A percentile compares a stretch with the other conserved stretches of the same genome.
Conservation (phyloP, 192 early-diverging fungal genomes). For the Entomortierella lignicola region DNA sequence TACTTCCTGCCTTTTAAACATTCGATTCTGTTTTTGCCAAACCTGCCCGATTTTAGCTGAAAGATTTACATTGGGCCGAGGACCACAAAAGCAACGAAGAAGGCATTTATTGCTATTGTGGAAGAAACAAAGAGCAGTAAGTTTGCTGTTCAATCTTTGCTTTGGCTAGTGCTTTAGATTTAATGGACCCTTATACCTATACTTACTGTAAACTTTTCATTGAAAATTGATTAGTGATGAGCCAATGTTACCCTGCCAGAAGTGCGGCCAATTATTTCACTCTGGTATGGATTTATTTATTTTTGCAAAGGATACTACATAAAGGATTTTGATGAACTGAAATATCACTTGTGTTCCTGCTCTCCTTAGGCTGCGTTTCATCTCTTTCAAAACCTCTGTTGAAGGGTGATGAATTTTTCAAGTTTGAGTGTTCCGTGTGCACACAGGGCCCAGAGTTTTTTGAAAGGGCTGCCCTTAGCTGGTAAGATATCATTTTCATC, state of each 20-base stretch:
- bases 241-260: slow-evolving; percentile 74
- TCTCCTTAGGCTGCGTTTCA: slow-evolving; percentile 68
- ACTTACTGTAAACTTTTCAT: too few species aligned
- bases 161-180: too few species aligned
- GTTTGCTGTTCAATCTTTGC: slow-evolving; percentile 2
- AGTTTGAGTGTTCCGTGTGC: slow-evolving; percentile 83
- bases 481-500: slow-evolving; percentile 46
- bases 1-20: background rate
- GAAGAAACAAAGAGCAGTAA: slow-evolving; percentile 67
- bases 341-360: background rate
- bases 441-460: slow-evolving; percentile 70
- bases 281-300: slow-evolving; percentile 59
- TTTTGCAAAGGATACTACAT: background rate
- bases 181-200: too few species aligned
- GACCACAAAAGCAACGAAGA: slow-evolving; percentile 57
- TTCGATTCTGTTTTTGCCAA: background rate
- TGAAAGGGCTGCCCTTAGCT: slow-evolving; percentile 76
- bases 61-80: slow-evolving; percentile 33
- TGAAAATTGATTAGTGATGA: slow-evolving; percentile 56
- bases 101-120: slow-evolving; percentile 86
- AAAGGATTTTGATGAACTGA: background rate
- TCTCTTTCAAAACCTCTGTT: slow-evolving; percentile 69
- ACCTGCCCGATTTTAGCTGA: slow-evolving; percentile 8
- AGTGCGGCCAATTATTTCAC: slow-evolving; percentile 81
- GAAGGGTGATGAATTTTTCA: slow-evolving; percentile 79